Percentiles rank a stretch among this genome's conserved stretches.
phyloP scores from a whole-genome alignment of 2,329 filamentous ascomycete genomes.

The Pseudocercospora pini-densiflorae region DNA sequence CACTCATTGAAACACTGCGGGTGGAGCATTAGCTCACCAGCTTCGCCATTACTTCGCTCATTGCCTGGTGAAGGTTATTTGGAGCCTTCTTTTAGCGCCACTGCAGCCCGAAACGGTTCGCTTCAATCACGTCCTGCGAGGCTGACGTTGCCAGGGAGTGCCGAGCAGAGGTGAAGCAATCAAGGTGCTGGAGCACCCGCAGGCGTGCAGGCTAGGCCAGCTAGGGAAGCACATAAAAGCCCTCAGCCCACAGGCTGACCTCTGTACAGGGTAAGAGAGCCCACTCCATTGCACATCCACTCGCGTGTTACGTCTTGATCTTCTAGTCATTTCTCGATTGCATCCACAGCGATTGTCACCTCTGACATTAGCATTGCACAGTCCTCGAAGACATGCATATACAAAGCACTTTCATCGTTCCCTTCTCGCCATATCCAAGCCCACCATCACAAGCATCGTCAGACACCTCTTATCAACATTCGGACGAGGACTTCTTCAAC shows the following conservation, averaged over 20 bases:
- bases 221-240: conserved; percentile 28
- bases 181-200: conserved; percentile 15
- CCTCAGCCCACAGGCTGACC: conserved; percentile 20
- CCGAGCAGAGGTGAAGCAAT: conserved; percentile 16
- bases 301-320: conserved; percentile 21
- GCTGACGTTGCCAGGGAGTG: conserved; percentile 26
- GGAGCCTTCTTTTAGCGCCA: conserved; percentile 26
- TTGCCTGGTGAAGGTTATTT: conserved; percentile 23
- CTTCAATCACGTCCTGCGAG: conserved; percentile 21
- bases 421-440: conserved; percentile 34
- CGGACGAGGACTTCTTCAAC: conserved; percentile 27
- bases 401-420: conserved; percentile 21
- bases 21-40: conserved; percentile 30
- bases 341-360: conserved; percentile 15
- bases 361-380: conserved; percentile 20
- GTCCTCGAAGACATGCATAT: conserved; percentile 26
- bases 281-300: conserved; percentile 22
- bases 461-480: conserved; percentile 19
- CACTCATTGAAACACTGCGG: conserved; percentile 24
- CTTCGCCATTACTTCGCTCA: conserved; percentile 31
- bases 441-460: conserved; percentile 33
- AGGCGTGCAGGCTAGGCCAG: conserved; percentile 19
- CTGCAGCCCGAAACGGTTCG: conserved; percentile 31
- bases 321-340: conserved; percentile 21
- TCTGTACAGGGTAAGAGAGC: conserved; percentile 26